Evolutionary conservation across 805 yeast species (phyloP).

Genomic region (Yarrowia osloensis): DNA sequence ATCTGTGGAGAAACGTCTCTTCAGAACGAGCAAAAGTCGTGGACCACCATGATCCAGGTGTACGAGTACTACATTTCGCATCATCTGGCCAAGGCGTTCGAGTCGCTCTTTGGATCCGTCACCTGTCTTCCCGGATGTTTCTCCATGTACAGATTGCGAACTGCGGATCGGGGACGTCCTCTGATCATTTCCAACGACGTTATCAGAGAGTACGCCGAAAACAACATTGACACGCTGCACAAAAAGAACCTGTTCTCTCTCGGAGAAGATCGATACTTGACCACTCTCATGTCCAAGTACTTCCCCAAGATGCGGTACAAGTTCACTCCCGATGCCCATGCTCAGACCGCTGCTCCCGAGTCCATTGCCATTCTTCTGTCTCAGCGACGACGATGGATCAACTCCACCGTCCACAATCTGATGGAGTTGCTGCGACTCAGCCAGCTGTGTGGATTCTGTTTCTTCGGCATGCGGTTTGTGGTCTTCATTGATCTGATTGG

Average conservation of each 20-base stretch:
- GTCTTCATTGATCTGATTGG: slow-evolving; percentile 58
- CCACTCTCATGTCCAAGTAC: slow-evolving; percentile 59
- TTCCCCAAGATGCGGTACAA: slow-evolving; percentile 58
- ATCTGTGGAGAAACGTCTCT: slow-evolving; percentile 65
- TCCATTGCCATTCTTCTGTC: slow-evolving; percentile 53
- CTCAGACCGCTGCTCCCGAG: slow-evolving; percentile 61
- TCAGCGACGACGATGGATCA: slow-evolving; percentile 67
- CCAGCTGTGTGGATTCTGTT: slow-evolving; percentile 63
- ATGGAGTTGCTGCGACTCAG: slow-evolving; percentile 57
- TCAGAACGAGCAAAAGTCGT: slow-evolving; percentile 54
- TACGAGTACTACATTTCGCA: slow-evolving; percentile 66
- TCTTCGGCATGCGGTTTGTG: slow-evolving; percentile 62
- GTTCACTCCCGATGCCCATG: slow-evolving; percentile 60
- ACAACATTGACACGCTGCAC: slow-evolving; percentile 60
- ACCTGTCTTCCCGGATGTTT: slow-evolving; percentile 72
- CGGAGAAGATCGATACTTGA: slow-evolving; percentile 62
- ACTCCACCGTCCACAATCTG: slow-evolving; percentile 64
- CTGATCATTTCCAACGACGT: slow-evolving; percentile 61
- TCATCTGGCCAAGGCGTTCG: slow-evolving; percentile 64
- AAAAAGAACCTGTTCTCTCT: slow-evolving; percentile 60
- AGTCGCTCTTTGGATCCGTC: slow-evolving; percentile 61
- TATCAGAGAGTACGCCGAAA: slow-evolving; percentile 57
- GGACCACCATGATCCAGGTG: slow-evolving; percentile 65
- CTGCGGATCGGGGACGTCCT: slow-evolving; percentile 55
- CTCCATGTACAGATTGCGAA: slow-evolving; percentile 54